Evolutionary conservation across 768 basidiomycete species (phyloP).

Genomic region (Psilocybe cyanescens): DNA sequence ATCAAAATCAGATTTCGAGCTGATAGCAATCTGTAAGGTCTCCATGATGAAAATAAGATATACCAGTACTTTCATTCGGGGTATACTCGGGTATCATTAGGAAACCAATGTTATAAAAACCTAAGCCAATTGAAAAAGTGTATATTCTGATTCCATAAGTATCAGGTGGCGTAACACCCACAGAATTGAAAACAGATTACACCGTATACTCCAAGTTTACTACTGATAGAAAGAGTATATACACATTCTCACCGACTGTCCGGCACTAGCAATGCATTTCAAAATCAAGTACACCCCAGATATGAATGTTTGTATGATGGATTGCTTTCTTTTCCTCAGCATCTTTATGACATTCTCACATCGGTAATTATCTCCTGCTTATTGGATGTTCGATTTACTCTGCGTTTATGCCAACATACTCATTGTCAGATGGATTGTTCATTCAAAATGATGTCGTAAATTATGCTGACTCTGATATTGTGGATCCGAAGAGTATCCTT

Average conservation of each 20-base stretch:
- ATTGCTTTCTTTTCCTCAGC: too few relatives aligned
- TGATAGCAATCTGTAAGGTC: neutral
- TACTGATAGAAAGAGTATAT: neutral
- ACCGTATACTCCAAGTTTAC: neutral
- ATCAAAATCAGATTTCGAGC: neutral
- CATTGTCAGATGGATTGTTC: too few relatives aligned
- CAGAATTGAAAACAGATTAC: neutral
- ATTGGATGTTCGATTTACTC: too few relatives aligned
- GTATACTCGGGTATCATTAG: neutral
- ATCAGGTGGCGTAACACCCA: neutral
- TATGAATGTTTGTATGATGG: too few relatives aligned
- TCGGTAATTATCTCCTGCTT: too few relatives aligned
- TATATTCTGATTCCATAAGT: too few relatives aligned
- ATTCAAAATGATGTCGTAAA: too few relatives aligned
- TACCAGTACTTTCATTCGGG: neutral
- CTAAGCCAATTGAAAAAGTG: neutral
- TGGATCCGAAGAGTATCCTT: too few relatives aligned
- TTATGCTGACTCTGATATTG: too few relatives aligned
- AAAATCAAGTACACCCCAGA: too few relatives aligned
- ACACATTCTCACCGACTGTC: neutral
- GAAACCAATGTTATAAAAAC: neutral
- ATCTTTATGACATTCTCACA: too few relatives aligned
- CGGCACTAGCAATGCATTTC: neutral
- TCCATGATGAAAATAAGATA: neutral
- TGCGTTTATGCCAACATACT: too few relatives aligned